Percentiles rank a stretch among this genome's conserved stretches.
These are phyloP conservation scores for Cyclocybe aegerita DNA, from an alignment of 768 basidiomycete species.

Conservation along the genomic window DNA sequence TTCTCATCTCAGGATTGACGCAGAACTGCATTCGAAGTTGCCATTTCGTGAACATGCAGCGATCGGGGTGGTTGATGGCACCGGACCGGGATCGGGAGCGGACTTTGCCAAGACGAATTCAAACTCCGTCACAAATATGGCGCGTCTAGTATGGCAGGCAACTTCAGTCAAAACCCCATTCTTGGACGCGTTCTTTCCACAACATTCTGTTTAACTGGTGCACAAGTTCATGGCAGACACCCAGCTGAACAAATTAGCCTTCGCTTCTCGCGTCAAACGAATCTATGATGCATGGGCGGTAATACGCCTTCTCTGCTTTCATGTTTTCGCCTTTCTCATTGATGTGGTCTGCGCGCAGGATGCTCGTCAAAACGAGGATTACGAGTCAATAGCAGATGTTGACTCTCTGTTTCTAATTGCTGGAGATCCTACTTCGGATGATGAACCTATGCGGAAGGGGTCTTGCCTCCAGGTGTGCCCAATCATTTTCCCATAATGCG, in stretches of 20 bases:
- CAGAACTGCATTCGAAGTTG: too few relatives aligned
- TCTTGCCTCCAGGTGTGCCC: constrained; percentile 80
- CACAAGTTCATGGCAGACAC: constrained; percentile 52
- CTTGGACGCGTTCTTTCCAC: constrained; percentile 23
- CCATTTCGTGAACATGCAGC: background rate
- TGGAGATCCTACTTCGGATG: constrained; percentile 81
- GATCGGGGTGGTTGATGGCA: too few relatives aligned
- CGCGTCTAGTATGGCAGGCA: constrained; percentile 21
- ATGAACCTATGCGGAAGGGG: constrained; percentile 88
- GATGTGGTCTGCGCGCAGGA: constrained; percentile 37
- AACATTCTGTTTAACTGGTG: constrained; percentile 15
- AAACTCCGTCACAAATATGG: constrained; percentile 25
- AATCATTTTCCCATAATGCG: background rate
- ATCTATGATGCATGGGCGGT: constrained; percentile 68
- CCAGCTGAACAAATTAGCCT: constrained; percentile 65
- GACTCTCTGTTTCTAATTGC: constrained; percentile 73
- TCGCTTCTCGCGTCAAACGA: constrained; percentile 54
- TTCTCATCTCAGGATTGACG: too few relatives aligned
- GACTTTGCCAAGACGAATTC: constrained; percentile 9
- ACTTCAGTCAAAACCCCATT: constrained; percentile 11
- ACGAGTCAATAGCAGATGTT: constrained; percentile 60
- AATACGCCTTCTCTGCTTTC: constrained; percentile 14
- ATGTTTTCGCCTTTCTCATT: constrained; percentile 4
- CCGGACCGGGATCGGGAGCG: too few relatives aligned
- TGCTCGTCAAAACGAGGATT: constrained; percentile 70